Evolutionary conservation across 2,329 filamentous ascomycete species (phyloP), one percentile per base, ranked within the genome.

Genomic region (Epichloe aotearoae): DNA sequence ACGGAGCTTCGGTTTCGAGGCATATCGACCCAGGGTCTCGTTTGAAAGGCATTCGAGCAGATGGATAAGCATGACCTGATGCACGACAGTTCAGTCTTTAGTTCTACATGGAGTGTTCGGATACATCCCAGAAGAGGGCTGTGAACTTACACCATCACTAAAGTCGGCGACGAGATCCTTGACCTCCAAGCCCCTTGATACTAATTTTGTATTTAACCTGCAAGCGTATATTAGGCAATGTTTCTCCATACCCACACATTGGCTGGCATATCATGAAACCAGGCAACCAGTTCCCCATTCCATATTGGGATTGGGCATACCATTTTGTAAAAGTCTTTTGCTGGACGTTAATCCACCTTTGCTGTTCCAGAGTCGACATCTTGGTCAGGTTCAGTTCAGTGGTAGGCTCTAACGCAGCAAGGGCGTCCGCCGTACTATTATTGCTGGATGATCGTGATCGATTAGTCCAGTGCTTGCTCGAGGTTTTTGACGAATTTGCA

Each of bases 271-370:
- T 5, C 45, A 33, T 17, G 17, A 14, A n/a, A n/a, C 5, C 7
- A 30, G 26, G 26, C 26, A 47, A 4, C 4, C 19, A 8, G 14
- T n/a, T 30, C 10, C 30, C 19, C n/a, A 5, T 12, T 3, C 6
- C 15, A 17, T 38, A 3, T 14, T 7, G 10, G 17, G 8, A 19
- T 19, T 3, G 20, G 37, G 42, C 59, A 43, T 62, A 71, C 70
- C 93, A 98, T 87, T 97, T 98, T 53, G 90, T 95, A 70, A 98
- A 98, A 30, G 93, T 98, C 79, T 97, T 98, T 69, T 97, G 86
- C 74, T 97, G 91, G 70, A 95, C 89, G 64, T 75, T 82, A 61
- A 84, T 77, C 81, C 81, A 84, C 66, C 76, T 73, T 66, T 83
- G 77, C 69, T 83, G 77, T 65, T 81, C 78, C 57, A 75, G 69